Conservation (phyloP, 192 early-diverging fungal genomes). For the Coemansia sp. region DNA sequence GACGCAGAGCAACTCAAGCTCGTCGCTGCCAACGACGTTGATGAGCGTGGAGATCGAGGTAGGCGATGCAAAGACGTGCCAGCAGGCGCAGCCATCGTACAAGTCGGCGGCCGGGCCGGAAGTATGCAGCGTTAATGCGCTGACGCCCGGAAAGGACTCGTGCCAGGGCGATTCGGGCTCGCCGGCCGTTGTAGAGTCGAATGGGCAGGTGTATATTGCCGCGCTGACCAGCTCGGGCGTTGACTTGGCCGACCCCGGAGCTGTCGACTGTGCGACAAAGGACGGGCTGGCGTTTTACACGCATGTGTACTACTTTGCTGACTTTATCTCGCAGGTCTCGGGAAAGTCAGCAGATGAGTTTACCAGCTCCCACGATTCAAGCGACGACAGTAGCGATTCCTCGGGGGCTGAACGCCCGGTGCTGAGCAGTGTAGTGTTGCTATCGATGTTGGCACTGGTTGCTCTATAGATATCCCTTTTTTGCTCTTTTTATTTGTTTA, state of each 20-base stretch:
- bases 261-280: constrained; percentile 26
- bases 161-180: constrained; percentile 52
- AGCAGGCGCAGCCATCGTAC: constrained; percentile 16
- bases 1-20: constrained; percentile 17
- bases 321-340: constrained; percentile 29
- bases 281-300: constrained; percentile 49
- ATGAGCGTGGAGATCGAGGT: constrained; percentile 30
- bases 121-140: constrained; percentile 39
- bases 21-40: constrained; percentile 18
- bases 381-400: neutral
- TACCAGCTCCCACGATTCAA: constrained; percentile 1
- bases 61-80: constrained; percentile 22
- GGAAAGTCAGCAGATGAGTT: neutral
- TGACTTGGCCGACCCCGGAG: constrained; percentile 23
- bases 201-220: constrained; percentile 17
- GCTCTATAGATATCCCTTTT: neutral
- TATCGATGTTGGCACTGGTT: neutral
- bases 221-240: constrained; percentile 41
- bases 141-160: constrained; percentile 48
- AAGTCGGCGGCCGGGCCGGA: constrained; percentile 27
- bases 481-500: neutral
- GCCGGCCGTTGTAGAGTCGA: constrained; percentile 19
- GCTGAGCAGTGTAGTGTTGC: neutral
- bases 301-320: constrained; percentile 34
- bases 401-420: neutral